These are phyloP conservation scores for Fraxinus sp. DNA, from an alignment of 305 asterid species.

Conservation along the genomic window DNA sequence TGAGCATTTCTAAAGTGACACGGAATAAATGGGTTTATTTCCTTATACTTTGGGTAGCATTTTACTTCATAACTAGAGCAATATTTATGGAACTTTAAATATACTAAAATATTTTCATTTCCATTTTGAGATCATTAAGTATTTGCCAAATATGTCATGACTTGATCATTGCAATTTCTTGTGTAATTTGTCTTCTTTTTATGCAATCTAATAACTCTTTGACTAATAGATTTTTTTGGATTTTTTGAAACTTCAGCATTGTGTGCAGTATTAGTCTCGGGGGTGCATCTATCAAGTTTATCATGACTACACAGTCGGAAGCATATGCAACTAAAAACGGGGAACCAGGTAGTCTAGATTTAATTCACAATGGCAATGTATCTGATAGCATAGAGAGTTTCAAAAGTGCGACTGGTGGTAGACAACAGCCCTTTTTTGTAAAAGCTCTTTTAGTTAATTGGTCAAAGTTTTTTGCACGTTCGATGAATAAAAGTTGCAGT, in stretches of 20 bases:
- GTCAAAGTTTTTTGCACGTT: background rate
- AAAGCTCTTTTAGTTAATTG: background rate
- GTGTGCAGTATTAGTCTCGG: constrained; percentile 19
- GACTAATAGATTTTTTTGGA: constrained; percentile 20
- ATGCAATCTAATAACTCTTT: constrained; percentile 19
- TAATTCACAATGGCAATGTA: constrained; percentile 40
- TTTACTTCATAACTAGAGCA: background rate
- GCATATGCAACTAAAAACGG: constrained; percentile 41
- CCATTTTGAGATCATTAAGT: background rate
- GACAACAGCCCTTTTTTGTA: background rate
- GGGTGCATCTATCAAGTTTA: constrained; percentile 26
- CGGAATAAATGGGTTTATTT: background rate
- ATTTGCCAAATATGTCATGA: background rate
- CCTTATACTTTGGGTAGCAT: background rate
- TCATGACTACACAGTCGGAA: constrained; percentile 60
- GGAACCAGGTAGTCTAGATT: constrained; percentile 41
- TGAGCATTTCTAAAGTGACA: background rate
- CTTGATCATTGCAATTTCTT: constrained; percentile 6
- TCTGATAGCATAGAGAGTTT: constrained; percentile 46
- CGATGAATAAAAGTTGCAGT: constrained; percentile 10
- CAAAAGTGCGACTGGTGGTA: constrained; percentile 48
- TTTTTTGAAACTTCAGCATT: constrained; percentile 25
- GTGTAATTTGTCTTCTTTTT: constrained; percentile 5
- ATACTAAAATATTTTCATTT: background rate
- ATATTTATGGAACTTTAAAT: background rate